Evolutionary conservation across 306 rosid genomes (phyloP), one percentile per base, ranked within the genome.

Genomic region (Lagenaria siceraria): DNA sequence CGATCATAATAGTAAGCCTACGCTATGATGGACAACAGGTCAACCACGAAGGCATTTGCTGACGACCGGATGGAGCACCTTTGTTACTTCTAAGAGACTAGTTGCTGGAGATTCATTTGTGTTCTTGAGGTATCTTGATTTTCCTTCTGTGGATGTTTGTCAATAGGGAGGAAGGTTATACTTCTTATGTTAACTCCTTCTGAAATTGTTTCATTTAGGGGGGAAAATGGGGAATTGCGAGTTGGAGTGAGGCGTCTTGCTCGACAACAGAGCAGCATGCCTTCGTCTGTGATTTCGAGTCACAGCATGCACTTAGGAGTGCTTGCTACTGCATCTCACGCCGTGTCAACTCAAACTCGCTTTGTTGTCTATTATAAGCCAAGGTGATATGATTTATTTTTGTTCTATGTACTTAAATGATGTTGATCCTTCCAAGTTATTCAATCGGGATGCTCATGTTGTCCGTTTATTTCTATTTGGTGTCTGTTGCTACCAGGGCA

Each of bases 51-150:
- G 98, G 64, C 98, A 95, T 87, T 90, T 95, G 87, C 97, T 95
- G 43, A 95, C 98, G 7, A 95, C 98, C 48, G 98, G 98, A 54
- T 95, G 98, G 98, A 95, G 98, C 85, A 89, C 96, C 31, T 95
- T 95, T 78, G 98, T 95, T 74, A 92, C 97, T 68, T 89, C 97
- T 27, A 95, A 95, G 87, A 86, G 97, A 87, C 84, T 95, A 79
- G 90, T 87, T 80, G 93, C 97, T 0, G 98, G 98, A 74, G 98
- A 95, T 61, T 86, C 97, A 61, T 95, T 95, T 78, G 96, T 95
- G 42, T 95, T 95, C 82, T 82, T 95, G 78, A 86, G 98, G 98
- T 90, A 72, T 63, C 24, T 49, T 1, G 54, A 38, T 14, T 66
- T 79, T 25, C 46, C 22, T 75, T 55, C 24, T 54, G 11, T 21